phyloP scores from a whole-genome alignment of 176 grass and related monocot species.

The sorghum (Sorghum bicolor) region DNA sequence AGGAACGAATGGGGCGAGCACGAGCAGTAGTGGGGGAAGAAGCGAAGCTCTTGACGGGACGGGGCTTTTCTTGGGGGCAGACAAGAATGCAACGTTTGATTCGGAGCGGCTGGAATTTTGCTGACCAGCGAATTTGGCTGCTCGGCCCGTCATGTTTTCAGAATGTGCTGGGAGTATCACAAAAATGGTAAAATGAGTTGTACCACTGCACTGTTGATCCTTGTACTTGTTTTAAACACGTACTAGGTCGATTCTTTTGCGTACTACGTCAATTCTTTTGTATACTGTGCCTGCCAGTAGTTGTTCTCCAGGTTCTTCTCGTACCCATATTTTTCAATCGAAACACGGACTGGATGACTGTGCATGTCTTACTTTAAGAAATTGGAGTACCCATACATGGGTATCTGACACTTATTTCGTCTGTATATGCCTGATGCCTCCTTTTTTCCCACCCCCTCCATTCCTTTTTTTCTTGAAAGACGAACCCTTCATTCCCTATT shows the following conservation, averaged over 20 bases:
- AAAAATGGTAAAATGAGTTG: not conserved
- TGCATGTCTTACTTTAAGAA: not conserved
- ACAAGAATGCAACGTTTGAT: slow-evolving; percentile 28
- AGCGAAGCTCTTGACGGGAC: slow-evolving; percentile 30
- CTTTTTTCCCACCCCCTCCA: not conserved
- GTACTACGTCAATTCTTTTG: not conserved
- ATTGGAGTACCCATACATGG: not conserved
- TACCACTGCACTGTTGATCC: not conserved
- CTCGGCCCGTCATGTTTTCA: not conserved
- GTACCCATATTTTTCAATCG: not conserved
- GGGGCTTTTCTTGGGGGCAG: slow-evolving; percentile 21
- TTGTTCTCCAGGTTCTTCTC: not conserved
- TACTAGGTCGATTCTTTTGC: not conserved
- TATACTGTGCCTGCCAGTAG: not conserved
- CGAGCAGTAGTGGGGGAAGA: not conserved
- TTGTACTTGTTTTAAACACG: not conserved
- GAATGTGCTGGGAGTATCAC: not conserved
- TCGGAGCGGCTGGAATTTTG: slow-evolving; percentile 4
- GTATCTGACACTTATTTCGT: not conserved
- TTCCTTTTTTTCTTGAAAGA: too few species aligned
- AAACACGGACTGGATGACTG: not conserved
- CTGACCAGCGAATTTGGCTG: slow-evolving; percentile 9
- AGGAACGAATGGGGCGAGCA: slow-evolving; percentile 6
- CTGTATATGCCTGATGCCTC: not conserved
- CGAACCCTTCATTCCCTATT: too few species aligned